These are phyloP conservation scores for Chondrus crispus DNA, from an alignment of 23 red algal genomes.

Conservation along the genomic window DNA sequence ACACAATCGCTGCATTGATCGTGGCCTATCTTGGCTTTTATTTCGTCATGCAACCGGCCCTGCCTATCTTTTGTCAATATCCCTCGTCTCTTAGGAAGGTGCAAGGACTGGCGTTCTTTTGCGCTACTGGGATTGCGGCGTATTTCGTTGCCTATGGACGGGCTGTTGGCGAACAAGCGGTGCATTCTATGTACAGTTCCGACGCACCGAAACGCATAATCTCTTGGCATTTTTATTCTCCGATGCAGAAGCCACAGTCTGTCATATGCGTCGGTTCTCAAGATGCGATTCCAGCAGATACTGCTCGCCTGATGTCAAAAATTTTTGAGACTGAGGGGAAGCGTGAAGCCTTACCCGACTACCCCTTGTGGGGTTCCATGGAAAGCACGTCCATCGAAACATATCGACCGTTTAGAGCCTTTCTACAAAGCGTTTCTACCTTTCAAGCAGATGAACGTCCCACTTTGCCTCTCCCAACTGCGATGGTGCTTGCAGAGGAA, in stretches of 20 bases:
- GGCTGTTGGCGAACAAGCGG: neutral
- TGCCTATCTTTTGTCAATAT: conserved; percentile 38
- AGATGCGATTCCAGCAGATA: conserved; percentile 8
- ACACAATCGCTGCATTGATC: conserved; percentile 40
- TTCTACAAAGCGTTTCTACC: conserved; percentile 6
- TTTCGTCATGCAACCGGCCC: neutral
- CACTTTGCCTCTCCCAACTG: neutral
- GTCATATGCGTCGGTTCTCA: neutral
- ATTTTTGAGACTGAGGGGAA: neutral
- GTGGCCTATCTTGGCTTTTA: conserved; percentile 20
- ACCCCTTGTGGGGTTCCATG: conserved; percentile 22
- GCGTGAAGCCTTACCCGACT: neutral
- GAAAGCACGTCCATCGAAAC: conserved; percentile 28
- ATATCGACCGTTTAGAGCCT: conserved; percentile 12
- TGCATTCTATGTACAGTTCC: neutral
- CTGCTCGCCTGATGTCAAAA: neutral
- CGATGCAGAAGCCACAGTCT: conserved; percentile 1
- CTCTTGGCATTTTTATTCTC: conserved; percentile 31
- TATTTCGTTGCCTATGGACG: neutral
- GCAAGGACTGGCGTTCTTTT: neutral
- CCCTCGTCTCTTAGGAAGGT: neutral
- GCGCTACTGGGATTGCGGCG: neutral
- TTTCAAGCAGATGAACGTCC: conserved; percentile 2
- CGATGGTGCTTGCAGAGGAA: conserved; percentile 26
- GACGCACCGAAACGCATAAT: conserved; percentile 45